Conservation (phyloP, 768 basidiomycete species). For the Leccinum uliginosum region DNA sequence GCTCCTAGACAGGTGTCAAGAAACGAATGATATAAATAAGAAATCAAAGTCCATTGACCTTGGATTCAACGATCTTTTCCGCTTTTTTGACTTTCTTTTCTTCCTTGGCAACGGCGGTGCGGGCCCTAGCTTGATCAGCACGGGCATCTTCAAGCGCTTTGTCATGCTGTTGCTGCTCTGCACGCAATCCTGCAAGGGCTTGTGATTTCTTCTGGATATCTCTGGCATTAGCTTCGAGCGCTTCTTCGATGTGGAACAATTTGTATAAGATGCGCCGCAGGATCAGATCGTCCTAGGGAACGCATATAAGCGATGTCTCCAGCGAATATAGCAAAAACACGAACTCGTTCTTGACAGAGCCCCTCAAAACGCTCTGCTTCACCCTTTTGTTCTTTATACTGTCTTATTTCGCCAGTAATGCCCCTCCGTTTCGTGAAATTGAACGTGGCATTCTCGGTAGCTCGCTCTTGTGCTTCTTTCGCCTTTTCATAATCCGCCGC, state of each 20-base stretch:
- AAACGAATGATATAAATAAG: not conserved
- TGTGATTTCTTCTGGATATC: slow-evolving; percentile 72
- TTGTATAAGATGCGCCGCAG: slow-evolving; percentile 82
- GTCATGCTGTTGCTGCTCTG: slow-evolving; percentile 69
- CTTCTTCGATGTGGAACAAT: slow-evolving; percentile 84
- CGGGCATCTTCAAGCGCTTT: slow-evolving; percentile 68
- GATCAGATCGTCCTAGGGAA: slow-evolving; percentile 68
- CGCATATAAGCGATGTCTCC: slow-evolving; percentile 4
- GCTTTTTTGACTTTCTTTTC: slow-evolving; percentile 88
- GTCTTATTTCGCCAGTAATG: slow-evolving; percentile 92
- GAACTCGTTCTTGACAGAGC: slow-evolving; percentile 67
- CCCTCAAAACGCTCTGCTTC: slow-evolving; percentile 87
- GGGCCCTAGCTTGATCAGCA: slow-evolving; percentile 73
- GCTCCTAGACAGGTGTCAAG: slow-evolving; percentile 51
- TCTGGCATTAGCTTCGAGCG: slow-evolving; percentile 67
- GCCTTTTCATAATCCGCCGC: slow-evolving; percentile 85
- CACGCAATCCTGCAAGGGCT: slow-evolving; percentile 60
- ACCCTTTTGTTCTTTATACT: slow-evolving; percentile 94
- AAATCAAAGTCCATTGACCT: slow-evolving; percentile 43
- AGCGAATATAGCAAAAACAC: slow-evolving; percentile 17
- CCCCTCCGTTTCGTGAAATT: slow-evolving; percentile 94
- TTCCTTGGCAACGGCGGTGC: slow-evolving; percentile 71
- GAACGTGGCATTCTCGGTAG: slow-evolving; percentile 90
- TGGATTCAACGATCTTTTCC: slow-evolving; percentile 82
- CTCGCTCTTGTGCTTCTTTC: slow-evolving; percentile 80